These are phyloP conservation scores for Vickermania spadyakhi DNA, from an alignment of 208 protist genomes.

Conservation along the genomic window DNA sequence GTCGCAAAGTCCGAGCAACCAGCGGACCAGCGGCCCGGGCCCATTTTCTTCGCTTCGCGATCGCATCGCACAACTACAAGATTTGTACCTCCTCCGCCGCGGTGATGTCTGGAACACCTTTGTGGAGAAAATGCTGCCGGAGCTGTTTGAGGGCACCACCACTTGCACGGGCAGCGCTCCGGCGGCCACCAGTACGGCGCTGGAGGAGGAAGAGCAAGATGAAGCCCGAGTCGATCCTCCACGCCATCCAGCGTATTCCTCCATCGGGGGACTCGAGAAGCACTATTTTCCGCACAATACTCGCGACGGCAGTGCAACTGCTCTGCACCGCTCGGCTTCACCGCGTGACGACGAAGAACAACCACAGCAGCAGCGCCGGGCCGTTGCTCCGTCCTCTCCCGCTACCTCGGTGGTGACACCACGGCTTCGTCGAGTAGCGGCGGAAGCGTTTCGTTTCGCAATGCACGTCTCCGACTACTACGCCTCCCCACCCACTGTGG, in stretches of 20 bases:
- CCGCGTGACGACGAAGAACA: neutral
- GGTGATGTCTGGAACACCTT: conserved; percentile 80
- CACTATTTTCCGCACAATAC: too few species aligned
- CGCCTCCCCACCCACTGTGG: neutral
- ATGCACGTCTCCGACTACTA: neutral
- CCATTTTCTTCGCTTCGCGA: conserved; percentile 18
- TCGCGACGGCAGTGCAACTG: neutral
- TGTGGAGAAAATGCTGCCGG: conserved; percentile 35
- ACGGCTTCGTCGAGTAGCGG: neutral
- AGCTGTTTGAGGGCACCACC: too few species aligned
- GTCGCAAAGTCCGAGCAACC: too few species aligned
- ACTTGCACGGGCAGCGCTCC: conserved; percentile 3
- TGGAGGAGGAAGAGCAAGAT: too few species aligned
- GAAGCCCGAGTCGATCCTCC: too few species aligned
- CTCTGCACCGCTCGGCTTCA: neutral
- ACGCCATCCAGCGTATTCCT: too few species aligned
- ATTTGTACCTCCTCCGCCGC: conserved; percentile 71
- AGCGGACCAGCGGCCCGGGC: neutral
- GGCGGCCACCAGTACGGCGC: too few species aligned
- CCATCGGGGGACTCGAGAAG: too few species aligned
- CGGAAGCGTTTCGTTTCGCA: neutral
- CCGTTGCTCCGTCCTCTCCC: neutral
- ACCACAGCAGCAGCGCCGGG: neutral
- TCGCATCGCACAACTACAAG: conserved; percentile 39
- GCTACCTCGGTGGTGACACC: neutral